Percentiles rank a stretch among this genome's conserved stretches.
These are phyloP conservation scores for Corynascus novoguineensis DNA, from an alignment of 495 filamentous ascomycete species.

Conservation along the genomic window DNA sequence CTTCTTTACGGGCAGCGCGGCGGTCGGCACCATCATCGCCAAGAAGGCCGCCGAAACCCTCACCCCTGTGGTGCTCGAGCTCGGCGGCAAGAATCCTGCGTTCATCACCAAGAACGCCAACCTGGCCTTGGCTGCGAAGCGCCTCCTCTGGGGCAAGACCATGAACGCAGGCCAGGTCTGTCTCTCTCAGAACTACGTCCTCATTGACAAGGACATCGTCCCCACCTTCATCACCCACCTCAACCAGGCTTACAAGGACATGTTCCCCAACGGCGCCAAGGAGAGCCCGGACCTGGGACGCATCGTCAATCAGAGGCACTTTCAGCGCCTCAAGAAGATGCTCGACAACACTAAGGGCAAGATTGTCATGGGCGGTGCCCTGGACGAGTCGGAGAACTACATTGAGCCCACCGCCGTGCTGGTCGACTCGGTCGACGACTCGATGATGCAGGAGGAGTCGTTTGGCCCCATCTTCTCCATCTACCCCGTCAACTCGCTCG, in stretches of 20 bases:
- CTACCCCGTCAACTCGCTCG: slow-evolving; percentile 64
- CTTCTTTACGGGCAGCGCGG: slow-evolving; percentile 80
- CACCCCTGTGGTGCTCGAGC: slow-evolving; percentile 82
- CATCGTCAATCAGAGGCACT: slow-evolving; percentile 74
- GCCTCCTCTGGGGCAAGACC: slow-evolving; percentile 82
- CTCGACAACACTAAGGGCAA: slow-evolving; percentile 74
- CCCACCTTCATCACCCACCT: slow-evolving; percentile 68
- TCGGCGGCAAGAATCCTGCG: slow-evolving; percentile 87
- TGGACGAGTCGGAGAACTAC: slow-evolving; percentile 70
- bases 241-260: slow-evolving; percentile 64
- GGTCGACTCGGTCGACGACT: slow-evolving; percentile 68
- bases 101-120: slow-evolving; percentile 80
- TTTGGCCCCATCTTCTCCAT: slow-evolving; percentile 88
- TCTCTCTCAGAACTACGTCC: slow-evolving; percentile 80
- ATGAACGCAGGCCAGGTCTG: slow-evolving; percentile 85
- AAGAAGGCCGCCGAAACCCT: slow-evolving; percentile 88
- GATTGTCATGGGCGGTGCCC: slow-evolving; percentile 77
- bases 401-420: slow-evolving; percentile 83
- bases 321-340: slow-evolving; percentile 81
- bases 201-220: slow-evolving; percentile 70
- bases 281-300: slow-evolving; percentile 66
- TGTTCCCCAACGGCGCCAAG: slow-evolving; percentile 78
- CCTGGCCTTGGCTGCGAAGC: slow-evolving; percentile 70
- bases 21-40: slow-evolving; percentile 79
- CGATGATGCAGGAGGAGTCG: slow-evolving; percentile 71